A percentile compares a stretch with the other conserved stretches of the same genome.
Evolutionary conservation across 129 eudicot species (phyloP).

Genomic region (Smallanthus sonchifolius): DNA sequence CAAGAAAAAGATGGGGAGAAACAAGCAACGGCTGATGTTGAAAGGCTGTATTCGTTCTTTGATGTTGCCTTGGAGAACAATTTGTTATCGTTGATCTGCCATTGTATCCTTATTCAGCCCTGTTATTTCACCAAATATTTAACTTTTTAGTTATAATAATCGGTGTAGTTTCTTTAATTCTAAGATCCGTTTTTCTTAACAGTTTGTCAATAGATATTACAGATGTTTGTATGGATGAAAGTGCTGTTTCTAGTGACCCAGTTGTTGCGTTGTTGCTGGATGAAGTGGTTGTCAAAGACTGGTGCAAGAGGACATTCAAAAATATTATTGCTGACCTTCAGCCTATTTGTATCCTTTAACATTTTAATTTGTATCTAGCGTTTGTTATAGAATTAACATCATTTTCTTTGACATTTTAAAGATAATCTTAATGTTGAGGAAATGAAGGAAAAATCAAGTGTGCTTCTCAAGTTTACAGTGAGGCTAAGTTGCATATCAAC

Average conservation of each 20-base stretch:
- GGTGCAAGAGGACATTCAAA: slow-evolving; percentile 88
- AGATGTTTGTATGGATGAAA: slow-evolving; percentile 99
- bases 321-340: slow-evolving; percentile 47
- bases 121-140: slow-evolving; percentile 1
- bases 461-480: slow-evolving; percentile 56
- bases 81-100: slow-evolving; percentile 78
- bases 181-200: slow-evolving; percentile 44
- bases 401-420: slow-evolving; percentile 35
- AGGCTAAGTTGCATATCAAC: slow-evolving; percentile 63
- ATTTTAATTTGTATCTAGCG: neutral
- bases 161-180: slow-evolving; percentile 1
- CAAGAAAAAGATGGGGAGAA: slow-evolving; percentile 67
- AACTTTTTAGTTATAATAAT: neutral
- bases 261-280: slow-evolving; percentile 85
- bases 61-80: slow-evolving; percentile 96
- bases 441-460: slow-evolving; percentile 46
- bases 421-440: slow-evolving; percentile 53
- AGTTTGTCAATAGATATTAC: slow-evolving; percentile 64
- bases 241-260: slow-evolving; percentile 97
- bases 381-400: neutral
- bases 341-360: slow-evolving; percentile 71
- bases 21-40: slow-evolving; percentile 62
- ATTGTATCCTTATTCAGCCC: slow-evolving; percentile 66
- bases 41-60: slow-evolving; percentile 74
- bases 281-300: slow-evolving; percentile 95